Evolutionary conservation across 768 basidiomycete genomes (phyloP), one percentile per base, ranked within the genome.

Genomic region (Xerocomus spinulosus): DNA sequence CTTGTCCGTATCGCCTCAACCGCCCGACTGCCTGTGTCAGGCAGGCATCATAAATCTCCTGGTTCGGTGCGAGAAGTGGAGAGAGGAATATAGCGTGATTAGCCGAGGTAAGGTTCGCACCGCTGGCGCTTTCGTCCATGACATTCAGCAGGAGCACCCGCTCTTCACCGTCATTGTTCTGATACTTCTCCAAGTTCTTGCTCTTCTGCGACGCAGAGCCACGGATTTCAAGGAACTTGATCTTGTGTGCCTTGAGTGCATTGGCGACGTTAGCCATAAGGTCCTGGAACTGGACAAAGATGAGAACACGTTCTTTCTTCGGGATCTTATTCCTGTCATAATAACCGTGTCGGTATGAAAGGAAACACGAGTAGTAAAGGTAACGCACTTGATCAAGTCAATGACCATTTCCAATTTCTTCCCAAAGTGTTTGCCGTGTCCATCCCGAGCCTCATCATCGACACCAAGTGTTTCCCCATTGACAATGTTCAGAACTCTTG

Each of bases 231-330:
- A 90, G 76, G 70, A 80, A 91, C 35, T 76, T 74, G 58, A 96
- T 81, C 36, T 80, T 78, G 61, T 90, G 76, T 44, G 79, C 78
- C 2, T 65, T 71, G 53, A 97, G 78, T 0, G 92, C 90, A 52
- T 92, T 87, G 8, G 82, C 82, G 25, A 96, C 88, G 66, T 95
- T 96, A 62, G 82, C 82, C 79, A 88, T 91, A 49, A 97, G 76
- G 68, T 96, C 93, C 5, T 81, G 84, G 76, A 94, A 97, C 61
- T 97, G 94, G n/a, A 95, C 88, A 69, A 97, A 97, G 52, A 97
- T 79, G 36, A 97, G 79, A 15, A 93, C 80, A 8, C 90, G 83
- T 57, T 96, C 91, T 18, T 83, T 73, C 54, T 81, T 79, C 9
- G 85, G 81, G 39, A 92, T 77, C 34, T 72, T 69, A 48, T 80